These are phyloP conservation scores for Podospora didyma DNA, from an alignment of 495 filamentous ascomycete species.

Conservation along the genomic window DNA sequence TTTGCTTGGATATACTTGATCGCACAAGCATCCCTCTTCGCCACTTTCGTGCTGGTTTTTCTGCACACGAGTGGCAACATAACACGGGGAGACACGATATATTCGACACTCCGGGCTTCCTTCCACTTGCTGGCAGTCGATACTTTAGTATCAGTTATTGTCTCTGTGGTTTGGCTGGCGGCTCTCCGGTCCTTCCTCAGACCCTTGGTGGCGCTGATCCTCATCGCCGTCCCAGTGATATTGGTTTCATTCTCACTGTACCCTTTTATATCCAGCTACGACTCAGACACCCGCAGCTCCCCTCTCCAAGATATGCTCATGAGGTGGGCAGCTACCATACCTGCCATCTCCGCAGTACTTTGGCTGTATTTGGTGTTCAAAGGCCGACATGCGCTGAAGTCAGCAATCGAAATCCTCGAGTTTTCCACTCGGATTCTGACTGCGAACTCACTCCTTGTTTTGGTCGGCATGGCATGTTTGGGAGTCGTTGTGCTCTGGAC, in stretches of 20 bases:
- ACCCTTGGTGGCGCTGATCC: constrained; percentile 68
- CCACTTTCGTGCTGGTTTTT: constrained; percentile 81
- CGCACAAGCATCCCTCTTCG: constrained; percentile 72
- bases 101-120: constrained; percentile 79
- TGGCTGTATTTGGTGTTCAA: constrained; percentile 81
- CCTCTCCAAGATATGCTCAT: constrained; percentile 83
- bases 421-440: constrained; percentile 85
- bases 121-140: constrained; percentile 87
- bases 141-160: constrained; percentile 80
- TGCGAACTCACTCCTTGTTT: constrained; percentile 76
- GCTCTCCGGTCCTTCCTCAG: constrained; percentile 80
- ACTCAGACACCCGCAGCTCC: constrained; percentile 62
- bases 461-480: constrained; percentile 77
- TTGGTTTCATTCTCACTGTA: constrained; percentile 86
- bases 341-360: constrained; percentile 63
- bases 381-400: constrained; percentile 72
- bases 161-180: constrained; percentile 88
- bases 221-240: constrained; percentile 80
- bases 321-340: constrained; percentile 79
- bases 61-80: constrained; percentile 72
- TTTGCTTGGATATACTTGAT: constrained; percentile 92
- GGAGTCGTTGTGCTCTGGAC: constrained; percentile 77
- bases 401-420: constrained; percentile 81
- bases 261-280: constrained; percentile 85
- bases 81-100: constrained; percentile 77